A percentile compares a stretch with the other conserved stretches of the same genome.
phyloP scores from a whole-genome alignment of 2,329 filamentous ascomycete species.

The Aspergillus proliferans region DNA sequence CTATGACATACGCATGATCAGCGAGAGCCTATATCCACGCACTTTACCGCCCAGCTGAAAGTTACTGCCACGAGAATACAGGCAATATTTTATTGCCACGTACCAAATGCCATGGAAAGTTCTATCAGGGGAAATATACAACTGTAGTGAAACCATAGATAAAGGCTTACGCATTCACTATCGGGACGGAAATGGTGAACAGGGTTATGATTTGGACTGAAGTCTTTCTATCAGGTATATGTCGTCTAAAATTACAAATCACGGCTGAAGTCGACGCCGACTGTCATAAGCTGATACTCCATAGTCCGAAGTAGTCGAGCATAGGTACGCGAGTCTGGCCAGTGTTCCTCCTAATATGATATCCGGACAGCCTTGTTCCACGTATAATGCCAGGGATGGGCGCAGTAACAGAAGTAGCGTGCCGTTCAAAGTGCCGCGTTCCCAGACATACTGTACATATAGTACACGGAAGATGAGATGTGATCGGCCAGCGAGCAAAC shows the following conservation, averaged over 20 bases:
- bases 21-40: conserved; percentile 9
- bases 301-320: too few species aligned
- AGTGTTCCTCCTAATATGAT: conserved; percentile 1
- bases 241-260: too few species aligned
- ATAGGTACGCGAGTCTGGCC: neutral
- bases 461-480: conserved; percentile 18
- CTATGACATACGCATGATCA: conserved; percentile 24
- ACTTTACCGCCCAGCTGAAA: neutral
- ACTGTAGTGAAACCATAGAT: neutral
- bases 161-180: neutral
- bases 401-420: neutral
- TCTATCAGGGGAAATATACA: neutral
- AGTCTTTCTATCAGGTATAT: too few species aligned
- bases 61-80: neutral
- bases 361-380: neutral
- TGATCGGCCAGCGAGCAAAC: conserved; percentile 14
- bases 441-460: conserved; percentile 21
- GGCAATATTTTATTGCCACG: conserved; percentile 8
- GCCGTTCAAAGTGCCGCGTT: neutral
- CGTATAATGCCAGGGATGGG: neutral
- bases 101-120: neutral
- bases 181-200: neutral
- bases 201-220: too few species aligned
- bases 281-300: too few species aligned
- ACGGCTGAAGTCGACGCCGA: too few species aligned